Evolutionary conservation across 169 alveolate genomes (phyloP).

Genomic region (Perkinsus chesapeaki): DNA sequence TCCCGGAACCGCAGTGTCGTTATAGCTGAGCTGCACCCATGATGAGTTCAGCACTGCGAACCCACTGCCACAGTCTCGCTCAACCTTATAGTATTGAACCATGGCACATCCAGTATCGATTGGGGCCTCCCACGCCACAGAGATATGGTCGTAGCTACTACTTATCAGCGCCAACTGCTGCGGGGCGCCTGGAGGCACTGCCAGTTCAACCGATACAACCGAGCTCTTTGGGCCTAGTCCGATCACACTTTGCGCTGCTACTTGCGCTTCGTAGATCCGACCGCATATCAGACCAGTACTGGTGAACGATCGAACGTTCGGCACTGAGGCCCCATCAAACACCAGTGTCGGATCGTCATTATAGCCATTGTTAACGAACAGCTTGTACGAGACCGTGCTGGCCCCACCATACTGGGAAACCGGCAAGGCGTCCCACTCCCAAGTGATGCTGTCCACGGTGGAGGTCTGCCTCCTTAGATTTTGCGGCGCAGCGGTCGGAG

Average conservation of each 20-base stretch:
- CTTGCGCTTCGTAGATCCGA: conserved; percentile 25
- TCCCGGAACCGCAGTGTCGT: neutral
- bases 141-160: neutral
- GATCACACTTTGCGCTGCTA: conserved; percentile 25
- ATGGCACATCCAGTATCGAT: conserved; percentile 27
- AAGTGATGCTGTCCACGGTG: conserved; percentile 18
- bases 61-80: conserved; percentile 29
- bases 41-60: conserved; percentile 9
- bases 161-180: neutral
- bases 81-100: conserved; percentile 24
- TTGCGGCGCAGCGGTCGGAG: conserved; percentile 22
- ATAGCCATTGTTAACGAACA: conserved; percentile 27
- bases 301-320: conserved; percentile 18
- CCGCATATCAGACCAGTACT: conserved; percentile 24
- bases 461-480: conserved; percentile 16
- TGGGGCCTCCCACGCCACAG: conserved; percentile 30
- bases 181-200: conserved; percentile 17
- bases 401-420: conserved; percentile 25
- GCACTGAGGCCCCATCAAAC: conserved; percentile 16
- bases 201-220: conserved; percentile 16
- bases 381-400: conserved; percentile 25
- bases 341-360: conserved; percentile 16
- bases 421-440: conserved; percentile 25
- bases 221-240: conserved; percentile 25
- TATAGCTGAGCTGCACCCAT: neutral